Evolutionary conservation across 2,329 filamentous ascomycete genomes (phyloP).

Genomic region (Alternaria brassicicola): DNA sequence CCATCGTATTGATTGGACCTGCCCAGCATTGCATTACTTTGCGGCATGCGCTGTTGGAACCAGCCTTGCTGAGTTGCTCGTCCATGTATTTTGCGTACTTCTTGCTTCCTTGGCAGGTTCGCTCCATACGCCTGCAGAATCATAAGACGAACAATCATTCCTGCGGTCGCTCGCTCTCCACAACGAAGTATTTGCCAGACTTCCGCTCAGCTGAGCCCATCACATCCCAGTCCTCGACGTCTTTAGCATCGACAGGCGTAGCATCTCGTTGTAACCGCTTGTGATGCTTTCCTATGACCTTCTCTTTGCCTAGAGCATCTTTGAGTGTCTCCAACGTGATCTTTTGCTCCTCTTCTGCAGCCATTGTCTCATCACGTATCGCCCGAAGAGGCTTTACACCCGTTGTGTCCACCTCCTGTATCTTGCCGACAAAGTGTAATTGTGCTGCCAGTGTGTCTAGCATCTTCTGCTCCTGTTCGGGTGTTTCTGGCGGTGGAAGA

Average conservation of each 20-base stretch:
- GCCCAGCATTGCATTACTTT: too few species aligned
- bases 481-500: conserved; percentile 71
- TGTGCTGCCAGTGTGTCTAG: conserved; percentile 78
- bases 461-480: conserved; percentile 71
- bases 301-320: conserved; percentile 65
- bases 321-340: conserved; percentile 65
- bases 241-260: conserved; percentile 49
- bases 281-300: conserved; percentile 61
- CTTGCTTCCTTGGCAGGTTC: too few species aligned
- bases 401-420: conserved; percentile 78
- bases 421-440: conserved; percentile 85
- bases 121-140: background rate
- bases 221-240: conserved; percentile 72
- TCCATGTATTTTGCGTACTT: too few species aligned
- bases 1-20: background rate
- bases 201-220: conserved; percentile 69
- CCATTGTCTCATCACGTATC: conserved; percentile 78
- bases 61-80: too few species aligned
- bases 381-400: conserved; percentile 75
- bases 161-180: conserved; percentile 63
- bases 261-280: conserved; percentile 57
- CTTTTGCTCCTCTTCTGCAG: conserved; percentile 61
- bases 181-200: conserved; percentile 77
- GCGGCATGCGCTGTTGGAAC: too few species aligned
- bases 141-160: conserved; percentile 20